Conservation (phyloP, 768 basidiomycete genomes). For the Amanita molliuscula region DNA sequence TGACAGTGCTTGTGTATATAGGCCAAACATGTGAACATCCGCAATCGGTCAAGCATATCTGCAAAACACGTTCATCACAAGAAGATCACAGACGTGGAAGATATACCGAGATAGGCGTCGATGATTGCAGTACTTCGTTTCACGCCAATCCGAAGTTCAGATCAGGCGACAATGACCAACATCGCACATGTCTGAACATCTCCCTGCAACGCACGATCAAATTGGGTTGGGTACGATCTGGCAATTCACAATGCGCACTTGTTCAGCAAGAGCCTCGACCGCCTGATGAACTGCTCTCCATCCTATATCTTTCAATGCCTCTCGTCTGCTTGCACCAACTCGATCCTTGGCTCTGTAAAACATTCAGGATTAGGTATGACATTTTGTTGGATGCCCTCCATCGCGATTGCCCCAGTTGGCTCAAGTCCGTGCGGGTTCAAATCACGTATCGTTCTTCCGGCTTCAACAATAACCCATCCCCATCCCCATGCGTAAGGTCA, state of each 20-base stretch:
- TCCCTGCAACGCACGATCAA: conserved; percentile 33
- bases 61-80: background rate
- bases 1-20: conserved; percentile 61
- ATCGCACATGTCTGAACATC: conserved; percentile 77
- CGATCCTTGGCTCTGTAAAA: conserved; percentile 28
- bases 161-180: conserved; percentile 48
- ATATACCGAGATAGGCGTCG: conserved; percentile 63
- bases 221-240: conserved; percentile 1
- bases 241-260: conserved; percentile 25
- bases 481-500: conserved; percentile 30
- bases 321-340: conserved; percentile 41
- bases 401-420: conserved; percentile 15
- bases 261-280: conserved; percentile 52
- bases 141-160: conserved; percentile 42
- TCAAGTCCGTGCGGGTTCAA: conserved; percentile 18
- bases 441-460: conserved; percentile 20
- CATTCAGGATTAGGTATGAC: conserved; percentile 10
- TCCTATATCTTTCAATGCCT: conserved; percentile 37
- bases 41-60: conserved; percentile 52
- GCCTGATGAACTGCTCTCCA: conserved; percentile 46
- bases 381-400: conserved; percentile 7
- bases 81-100: background rate
- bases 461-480: conserved; percentile 13
- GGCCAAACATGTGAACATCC: conserved; percentile 57
- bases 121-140: conserved; percentile 41